Evolutionary conservation across 768 basidiomycete species (phyloP).

Genomic region (Lentinula boryana): DNA sequence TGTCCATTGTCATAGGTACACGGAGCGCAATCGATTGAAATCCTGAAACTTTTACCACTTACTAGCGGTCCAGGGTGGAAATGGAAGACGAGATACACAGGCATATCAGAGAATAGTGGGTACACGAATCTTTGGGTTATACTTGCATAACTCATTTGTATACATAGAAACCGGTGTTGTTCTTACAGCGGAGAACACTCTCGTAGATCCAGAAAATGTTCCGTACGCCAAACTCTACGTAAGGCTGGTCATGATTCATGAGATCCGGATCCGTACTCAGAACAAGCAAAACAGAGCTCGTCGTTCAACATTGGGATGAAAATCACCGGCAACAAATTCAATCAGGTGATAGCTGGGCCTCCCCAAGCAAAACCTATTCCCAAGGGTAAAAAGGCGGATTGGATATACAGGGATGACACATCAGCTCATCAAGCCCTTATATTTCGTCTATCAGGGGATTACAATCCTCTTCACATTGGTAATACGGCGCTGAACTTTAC

Average conservation of each 20-base stretch:
- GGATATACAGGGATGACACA: slow-evolving; percentile 56
- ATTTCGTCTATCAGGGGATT: slow-evolving; percentile 74
- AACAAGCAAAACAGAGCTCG: slow-evolving; percentile 39
- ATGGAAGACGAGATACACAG: slow-evolving; percentile 57
- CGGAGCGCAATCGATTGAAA: slow-evolving; percentile 72
- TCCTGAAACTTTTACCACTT: slow-evolving; percentile 70
- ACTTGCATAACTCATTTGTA: neutral
- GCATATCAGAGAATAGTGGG: slow-evolving; percentile 80
- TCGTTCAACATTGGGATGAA: slow-evolving; percentile 67
- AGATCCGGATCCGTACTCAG: neutral
- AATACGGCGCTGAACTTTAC: slow-evolving; percentile 8
- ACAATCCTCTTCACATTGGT: slow-evolving; percentile 77
- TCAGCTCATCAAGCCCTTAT: slow-evolving; percentile 61
- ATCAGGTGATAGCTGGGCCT: slow-evolving; percentile 53
- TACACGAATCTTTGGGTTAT: slow-evolving; percentile 1
- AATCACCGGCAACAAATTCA: slow-evolving; percentile 54
- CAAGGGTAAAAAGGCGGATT: slow-evolving; percentile 55
- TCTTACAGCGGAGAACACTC: slow-evolving; percentile 52
- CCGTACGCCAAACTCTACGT: slow-evolving; percentile 62
- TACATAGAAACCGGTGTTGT: slow-evolving; percentile 58
- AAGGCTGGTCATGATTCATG: slow-evolving; percentile 9
- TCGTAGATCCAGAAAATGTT: slow-evolving; percentile 57
- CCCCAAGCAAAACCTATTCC: slow-evolving; percentile 58
- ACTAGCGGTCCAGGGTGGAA: slow-evolving; percentile 80
- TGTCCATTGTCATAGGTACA: slow-evolving; percentile 48